These are phyloP conservation scores for Vitis cinerea DNA, from an alignment of 164 flowering plant species.

Conservation along the genomic window DNA sequence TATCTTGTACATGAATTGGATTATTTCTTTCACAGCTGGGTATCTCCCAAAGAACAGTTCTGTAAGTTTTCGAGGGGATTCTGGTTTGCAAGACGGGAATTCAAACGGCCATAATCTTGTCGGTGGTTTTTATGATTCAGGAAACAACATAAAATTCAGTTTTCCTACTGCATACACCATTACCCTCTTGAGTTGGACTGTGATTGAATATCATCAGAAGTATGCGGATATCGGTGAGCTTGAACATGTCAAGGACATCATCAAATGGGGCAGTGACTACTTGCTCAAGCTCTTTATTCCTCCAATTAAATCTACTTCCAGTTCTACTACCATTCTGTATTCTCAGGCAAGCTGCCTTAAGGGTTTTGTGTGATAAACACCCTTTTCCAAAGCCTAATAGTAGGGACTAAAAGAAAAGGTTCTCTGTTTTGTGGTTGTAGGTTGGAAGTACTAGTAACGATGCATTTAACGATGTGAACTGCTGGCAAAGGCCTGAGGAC, in stretches of 20 bases:
- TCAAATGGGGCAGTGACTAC: constrained; percentile 77
- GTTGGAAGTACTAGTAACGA: constrained; percentile 41
- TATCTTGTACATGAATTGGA: neutral
- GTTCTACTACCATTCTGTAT: constrained; percentile 26
- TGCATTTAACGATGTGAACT: constrained; percentile 33
- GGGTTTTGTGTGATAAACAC: neutral
- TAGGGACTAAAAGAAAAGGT: neutral
- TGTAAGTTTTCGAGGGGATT: constrained; percentile 49
- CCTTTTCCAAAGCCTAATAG: neutral
- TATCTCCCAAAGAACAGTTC: constrained; percentile 32
- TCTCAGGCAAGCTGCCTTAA: constrained; percentile 43
- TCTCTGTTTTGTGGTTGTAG: constrained; percentile 20
- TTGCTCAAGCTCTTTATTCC: constrained; percentile 50
- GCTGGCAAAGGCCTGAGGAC: constrained; percentile 81
- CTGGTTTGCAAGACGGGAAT: constrained; percentile 60
- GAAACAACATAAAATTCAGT: constrained; percentile 61
- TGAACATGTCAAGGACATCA: constrained; percentile 57
- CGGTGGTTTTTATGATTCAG: constrained; percentile 79
- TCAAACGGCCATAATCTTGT: constrained; percentile 35
- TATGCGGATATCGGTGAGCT: constrained; percentile 52
- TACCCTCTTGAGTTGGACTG: constrained; percentile 75
- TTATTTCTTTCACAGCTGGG: constrained; percentile 46
- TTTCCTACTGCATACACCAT: constrained; percentile 60
- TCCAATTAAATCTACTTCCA: constrained; percentile 23
- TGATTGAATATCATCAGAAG: constrained; percentile 61